Percentiles rank a stretch among this genome's conserved stretches.
Conservation (phyloP, 306 rosid genomes). For the Phaseolus lunatus region DNA sequence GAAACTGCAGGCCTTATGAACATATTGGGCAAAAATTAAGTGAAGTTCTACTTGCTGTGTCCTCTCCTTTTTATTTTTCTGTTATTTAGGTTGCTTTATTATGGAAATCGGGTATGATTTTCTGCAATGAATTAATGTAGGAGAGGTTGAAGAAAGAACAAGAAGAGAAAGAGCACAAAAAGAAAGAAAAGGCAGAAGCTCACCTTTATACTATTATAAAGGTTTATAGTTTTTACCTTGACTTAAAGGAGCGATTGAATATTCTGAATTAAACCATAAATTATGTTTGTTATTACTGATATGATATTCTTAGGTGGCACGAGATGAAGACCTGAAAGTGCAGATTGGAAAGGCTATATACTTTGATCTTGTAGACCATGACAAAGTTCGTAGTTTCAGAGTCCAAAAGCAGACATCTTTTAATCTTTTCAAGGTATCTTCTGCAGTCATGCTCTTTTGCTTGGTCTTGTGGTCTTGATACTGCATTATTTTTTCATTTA, state of each 20-base stretch:
- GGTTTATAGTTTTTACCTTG: conserved; percentile 55
- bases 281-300: conserved; percentile 35
- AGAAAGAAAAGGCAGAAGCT: conserved; percentile 83
- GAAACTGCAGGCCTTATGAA: not conserved
- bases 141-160: conserved; percentile 87
- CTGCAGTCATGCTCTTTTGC: conserved; percentile 8
- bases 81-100: conserved; percentile 11
- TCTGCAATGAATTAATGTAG: conserved; percentile 50
- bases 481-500: not conserved
- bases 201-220: conserved; percentile 81
- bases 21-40: not conserved
- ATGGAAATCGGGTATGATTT: conserved; percentile 27
- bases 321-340: conserved; percentile 66
- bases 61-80: not conserved
- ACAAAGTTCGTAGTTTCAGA: conserved; percentile 82
- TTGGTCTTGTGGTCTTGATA: conserved; percentile 21
- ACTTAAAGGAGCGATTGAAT: conserved; percentile 24
- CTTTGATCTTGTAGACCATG: conserved; percentile 94
- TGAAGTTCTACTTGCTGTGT: not conserved
- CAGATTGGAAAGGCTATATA: conserved; percentile 82
- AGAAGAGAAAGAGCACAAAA: conserved; percentile 86
- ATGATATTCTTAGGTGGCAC: conserved; percentile 64
- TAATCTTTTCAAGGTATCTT: conserved; percentile 75
- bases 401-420: conserved; percentile 76
- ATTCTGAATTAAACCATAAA: conserved; percentile 13